Base-by-base conservation (phyloP, 169 alveolate genomes). In the Eimeria acervulina region DNA sequence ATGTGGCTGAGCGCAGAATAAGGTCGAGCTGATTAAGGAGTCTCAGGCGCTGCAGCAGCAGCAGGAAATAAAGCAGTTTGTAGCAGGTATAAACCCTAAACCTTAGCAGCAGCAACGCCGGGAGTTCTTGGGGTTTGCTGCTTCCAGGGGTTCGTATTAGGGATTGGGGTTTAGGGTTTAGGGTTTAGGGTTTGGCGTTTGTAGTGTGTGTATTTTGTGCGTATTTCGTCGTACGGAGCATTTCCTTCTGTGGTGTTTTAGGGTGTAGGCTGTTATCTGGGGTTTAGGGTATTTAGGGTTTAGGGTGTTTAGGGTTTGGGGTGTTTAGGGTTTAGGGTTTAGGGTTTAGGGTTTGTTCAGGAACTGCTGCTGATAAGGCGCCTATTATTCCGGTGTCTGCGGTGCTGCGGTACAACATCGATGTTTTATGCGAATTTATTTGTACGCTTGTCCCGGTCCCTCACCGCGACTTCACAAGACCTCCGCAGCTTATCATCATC, bases 401-500 rank as follows among this genome's bases (percentile, higher is more conserved):
- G 2, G 99, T 99, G 96, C 97, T 99, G 96, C 98, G 98, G 98
- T 99, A 98, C 98, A 99, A 99, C 98, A 98, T 99, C 76, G 99
- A 99, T 95, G 99, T 99, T 33, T 99, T 99, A 59, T 98, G 99
- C 72, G 99, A 99, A 97, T 99, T 99, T 96, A 98, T 99, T 87
- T 98, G 99, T 97, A 96, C 98, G 52, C 97, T 98, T 89, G 97
- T 99, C 83, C 99, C 99, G 7, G 98, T 99, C 91, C 99, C 99
- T 5, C 97, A 98, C 70, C 98, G 99, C 95, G 99, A 99, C 97
- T 99, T 99, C 96, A 97, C 98, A 66, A 97, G 99, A n/a, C 98
- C 99, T 31, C 99, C 99, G 31, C 99, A 98, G 96, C 98, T 99
- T 99, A 99, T 99, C 87, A 98, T 99, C 90, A 99, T 99, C 55